A percentile compares a stretch with the other conserved stretches of the same genome.
These are phyloP conservation scores for Aspergillus taichungensis DNA, from an alignment of 495 filamentous ascomycete species.

Conservation along the genomic window DNA sequence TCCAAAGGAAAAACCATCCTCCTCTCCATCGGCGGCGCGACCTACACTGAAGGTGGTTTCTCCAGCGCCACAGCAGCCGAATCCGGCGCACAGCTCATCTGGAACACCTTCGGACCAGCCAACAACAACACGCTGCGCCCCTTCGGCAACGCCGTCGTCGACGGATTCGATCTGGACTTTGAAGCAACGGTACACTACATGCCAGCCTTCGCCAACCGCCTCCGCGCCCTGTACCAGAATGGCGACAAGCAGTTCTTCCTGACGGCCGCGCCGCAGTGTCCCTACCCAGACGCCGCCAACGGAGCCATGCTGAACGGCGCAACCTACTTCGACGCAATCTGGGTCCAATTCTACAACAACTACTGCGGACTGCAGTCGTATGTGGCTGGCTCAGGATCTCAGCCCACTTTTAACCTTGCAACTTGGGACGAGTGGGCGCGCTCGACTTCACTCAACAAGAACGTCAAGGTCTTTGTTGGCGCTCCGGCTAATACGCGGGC, in stretches of 20 bases:
- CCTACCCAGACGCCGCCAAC: constrained; percentile 53
- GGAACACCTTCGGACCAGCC: constrained; percentile 57
- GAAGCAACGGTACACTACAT: constrained; percentile 43
- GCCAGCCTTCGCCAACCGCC: constrained; percentile 44
- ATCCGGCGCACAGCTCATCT: constrained; percentile 49
- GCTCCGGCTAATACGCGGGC: constrained; percentile 52
- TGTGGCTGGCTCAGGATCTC: constrained; percentile 28
- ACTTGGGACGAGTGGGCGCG: constrained; percentile 68
- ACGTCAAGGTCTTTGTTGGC: constrained; percentile 59
- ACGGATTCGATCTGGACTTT: constrained; percentile 68
- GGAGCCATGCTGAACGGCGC: constrained; percentile 45
- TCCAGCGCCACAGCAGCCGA: constrained; percentile 41
- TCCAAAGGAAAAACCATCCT: constrained; percentile 54
- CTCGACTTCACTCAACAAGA: constrained; percentile 46
- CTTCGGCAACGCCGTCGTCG: constrained; percentile 54
- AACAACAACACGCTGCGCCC: constrained; percentile 38
- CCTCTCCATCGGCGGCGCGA: constrained; percentile 58
- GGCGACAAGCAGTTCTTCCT: constrained; percentile 48
- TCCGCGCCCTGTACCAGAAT: constrained; percentile 44
- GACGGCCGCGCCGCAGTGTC: constrained; percentile 60
- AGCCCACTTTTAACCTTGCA: constrained; percentile 57
- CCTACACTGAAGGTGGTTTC: constrained; percentile 56
- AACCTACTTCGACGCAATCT: constrained; percentile 54
- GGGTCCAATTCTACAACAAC: constrained; percentile 72
- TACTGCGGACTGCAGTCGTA: constrained; percentile 53